Evolutionary conservation across 2,329 filamentous ascomycete species (phyloP), one percentile per base, ranked within the genome.

Genomic region (Colletotrichum melonis): DNA sequence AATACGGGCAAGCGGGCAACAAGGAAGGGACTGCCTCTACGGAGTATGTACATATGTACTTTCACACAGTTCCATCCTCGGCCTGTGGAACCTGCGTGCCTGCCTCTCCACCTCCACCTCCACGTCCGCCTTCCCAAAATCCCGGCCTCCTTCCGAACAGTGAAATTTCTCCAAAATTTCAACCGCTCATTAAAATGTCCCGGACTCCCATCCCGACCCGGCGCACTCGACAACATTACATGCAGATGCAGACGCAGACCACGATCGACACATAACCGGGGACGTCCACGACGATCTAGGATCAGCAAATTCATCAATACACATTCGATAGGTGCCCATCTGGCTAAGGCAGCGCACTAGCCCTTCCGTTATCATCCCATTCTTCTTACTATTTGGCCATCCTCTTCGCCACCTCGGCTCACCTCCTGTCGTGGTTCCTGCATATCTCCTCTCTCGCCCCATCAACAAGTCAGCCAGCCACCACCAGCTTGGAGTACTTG

Each of bases 81-180:
- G 22, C 24, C 32, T 42, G 7, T 32, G 42, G 42, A 19, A 49
- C 42, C 42, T n/a, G 42, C 63, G n/a, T 35, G 32, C 32, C 32
- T 12, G 11, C 32, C 32, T 11, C 32, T 35, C 32, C 32, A 35
- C 35, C 46, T 24, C 63, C 14, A 38, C 57, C 46, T 32, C 64
- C 24, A 24, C 46, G 63, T 28, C 46, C 28, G 54, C 38, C 54
- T 42, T 52, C 19, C 60, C 14, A 63, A 16, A 35, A 11, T 32
- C 60, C 60, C 16, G 24, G 19, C 22, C 24, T 55, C 38, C 49
- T 57, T 67, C 69, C n/a, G 22, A 38, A 32, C n/a, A n/a, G 8
- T 32, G 49, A 63, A 69, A 72, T 69, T 69, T 58, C 58, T 69
- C 69, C 38, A 63, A 68, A 70, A 69, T 42, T 54, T 56, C 35